Conservation (phyloP, 441 rosid genomes). For the Corymbia citriodora region DNA sequence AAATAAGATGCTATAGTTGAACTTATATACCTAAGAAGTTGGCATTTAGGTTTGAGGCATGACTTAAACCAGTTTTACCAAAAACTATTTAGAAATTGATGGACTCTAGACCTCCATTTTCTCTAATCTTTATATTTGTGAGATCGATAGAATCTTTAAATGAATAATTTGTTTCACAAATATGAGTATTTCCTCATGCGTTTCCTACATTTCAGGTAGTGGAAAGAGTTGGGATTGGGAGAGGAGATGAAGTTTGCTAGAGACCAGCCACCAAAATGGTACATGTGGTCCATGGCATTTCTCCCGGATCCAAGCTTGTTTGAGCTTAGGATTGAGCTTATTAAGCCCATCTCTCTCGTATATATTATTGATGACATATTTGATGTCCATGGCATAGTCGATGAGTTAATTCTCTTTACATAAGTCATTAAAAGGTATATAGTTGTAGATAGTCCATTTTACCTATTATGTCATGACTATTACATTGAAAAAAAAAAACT, state of each 20-base stretch:
- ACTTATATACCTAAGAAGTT: neutral
- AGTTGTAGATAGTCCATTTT: neutral
- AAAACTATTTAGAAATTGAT: neutral
- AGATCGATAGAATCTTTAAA: neutral
- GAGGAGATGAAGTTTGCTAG: conserved; percentile 36
- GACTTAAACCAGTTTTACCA: neutral
- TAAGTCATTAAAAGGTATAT: conserved; percentile 33
- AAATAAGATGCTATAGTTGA: neutral
- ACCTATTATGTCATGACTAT: neutral
- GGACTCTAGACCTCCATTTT: neutral
- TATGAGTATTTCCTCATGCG: neutral
- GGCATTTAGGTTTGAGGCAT: neutral
- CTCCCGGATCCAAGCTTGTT: conserved; percentile 42
- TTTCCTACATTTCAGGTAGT: conserved; percentile 41
- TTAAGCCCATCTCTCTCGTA: conserved; percentile 41
- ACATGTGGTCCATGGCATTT: conserved; percentile 41
- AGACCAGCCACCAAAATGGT: conserved; percentile 59
- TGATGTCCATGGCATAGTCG: conserved; percentile 40
- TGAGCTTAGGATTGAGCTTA: conserved; percentile 38
- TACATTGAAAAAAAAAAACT: neutral
- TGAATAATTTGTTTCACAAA: neutral
- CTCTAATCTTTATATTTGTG: neutral
- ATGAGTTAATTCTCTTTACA: conserved; percentile 46
- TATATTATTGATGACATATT: conserved; percentile 53
- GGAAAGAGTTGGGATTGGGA: conserved; percentile 48